Percentiles rank a stretch among this genome's conserved stretches.
phyloP scores from a whole-genome alignment of 2,329 filamentous ascomycete species.

The Sarocladium kiliense region DNA sequence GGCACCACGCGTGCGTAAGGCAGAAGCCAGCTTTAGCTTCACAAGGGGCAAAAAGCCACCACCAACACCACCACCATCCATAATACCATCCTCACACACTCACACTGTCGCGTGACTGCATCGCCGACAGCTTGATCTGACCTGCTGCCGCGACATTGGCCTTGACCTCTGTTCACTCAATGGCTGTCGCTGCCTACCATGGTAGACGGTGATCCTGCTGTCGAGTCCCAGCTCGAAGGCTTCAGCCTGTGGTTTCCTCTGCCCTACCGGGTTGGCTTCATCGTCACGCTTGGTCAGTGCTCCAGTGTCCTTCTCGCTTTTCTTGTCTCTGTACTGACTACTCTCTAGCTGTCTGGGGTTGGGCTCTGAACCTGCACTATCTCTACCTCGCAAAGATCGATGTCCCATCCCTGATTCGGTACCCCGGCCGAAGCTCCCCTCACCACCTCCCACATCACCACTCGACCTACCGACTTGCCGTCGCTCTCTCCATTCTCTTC shows the following conservation, averaged over 20 bases:
- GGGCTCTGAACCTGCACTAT: conserved; percentile 88
- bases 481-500: conserved; percentile 68
- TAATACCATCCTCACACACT: no score
- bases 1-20: no score
- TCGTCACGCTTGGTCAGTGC: conserved; percentile 72
- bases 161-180: not conserved
- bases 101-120: no score
- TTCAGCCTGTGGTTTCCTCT: conserved; percentile 85
- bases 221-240: conserved; percentile 69
- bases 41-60: not conserved
- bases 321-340: conserved; percentile 11
- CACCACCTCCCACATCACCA: conserved; percentile 70
- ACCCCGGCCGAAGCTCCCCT: conserved; percentile 67
- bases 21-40: no score
- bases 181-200: conserved; percentile 12
- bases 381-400: conserved; percentile 78
- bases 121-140: no score
- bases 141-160: no score
- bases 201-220: conserved; percentile 71
- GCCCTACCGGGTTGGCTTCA: conserved; percentile 82
- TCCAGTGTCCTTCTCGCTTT: not conserved
- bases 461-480: conserved; percentile 82
- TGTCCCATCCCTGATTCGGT: conserved; percentile 79
- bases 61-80: no score
- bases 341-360: conserved; percentile 91